phyloP scores from a whole-genome alignment of 257 asterid genomes.

The Penstemon eatonii region DNA sequence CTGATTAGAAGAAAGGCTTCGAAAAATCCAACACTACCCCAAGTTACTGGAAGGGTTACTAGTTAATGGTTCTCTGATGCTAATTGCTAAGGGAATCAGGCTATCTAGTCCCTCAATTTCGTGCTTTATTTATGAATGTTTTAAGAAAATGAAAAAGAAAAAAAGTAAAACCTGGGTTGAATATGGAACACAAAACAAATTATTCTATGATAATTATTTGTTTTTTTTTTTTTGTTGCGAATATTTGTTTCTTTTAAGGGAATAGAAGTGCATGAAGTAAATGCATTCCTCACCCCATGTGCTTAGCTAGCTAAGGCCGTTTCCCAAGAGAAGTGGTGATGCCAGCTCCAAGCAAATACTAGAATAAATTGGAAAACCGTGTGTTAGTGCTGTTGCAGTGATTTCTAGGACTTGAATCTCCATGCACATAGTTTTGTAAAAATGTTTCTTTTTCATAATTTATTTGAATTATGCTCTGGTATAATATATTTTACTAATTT shows the following conservation, averaged over 20 bases:
- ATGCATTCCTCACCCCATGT: background rate
- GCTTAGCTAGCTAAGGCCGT: background rate
- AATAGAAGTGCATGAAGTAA: background rate
- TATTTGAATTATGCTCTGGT: constrained; percentile 8
- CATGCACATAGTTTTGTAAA: background rate
- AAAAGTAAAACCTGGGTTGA: background rate
- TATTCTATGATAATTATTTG: background rate
- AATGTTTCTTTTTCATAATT: background rate
- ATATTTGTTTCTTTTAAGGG: background rate
- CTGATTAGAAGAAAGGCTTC: background rate
- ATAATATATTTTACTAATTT: background rate
- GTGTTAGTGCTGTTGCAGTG: background rate
- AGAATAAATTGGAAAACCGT: background rate
- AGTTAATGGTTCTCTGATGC: too few relatives aligned
- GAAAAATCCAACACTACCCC: background rate
- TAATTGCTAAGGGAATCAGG: too few relatives aligned
- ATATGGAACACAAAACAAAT: background rate
- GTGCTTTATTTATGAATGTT: too few relatives aligned
- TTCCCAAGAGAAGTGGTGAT: background rate
- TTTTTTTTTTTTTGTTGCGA: too few relatives aligned
- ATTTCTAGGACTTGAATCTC: background rate
- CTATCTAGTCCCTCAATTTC: too few relatives aligned
- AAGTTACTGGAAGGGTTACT: background rate
- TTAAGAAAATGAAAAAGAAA: too few relatives aligned
- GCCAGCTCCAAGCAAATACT: background rate